A percentile compares a stretch with the other conserved stretches of the same genome.
These are phyloP conservation scores for Coleophoma cylindrospora DNA, from an alignment of 2,329 filamentous ascomycete genomes.

Conservation along the genomic window DNA sequence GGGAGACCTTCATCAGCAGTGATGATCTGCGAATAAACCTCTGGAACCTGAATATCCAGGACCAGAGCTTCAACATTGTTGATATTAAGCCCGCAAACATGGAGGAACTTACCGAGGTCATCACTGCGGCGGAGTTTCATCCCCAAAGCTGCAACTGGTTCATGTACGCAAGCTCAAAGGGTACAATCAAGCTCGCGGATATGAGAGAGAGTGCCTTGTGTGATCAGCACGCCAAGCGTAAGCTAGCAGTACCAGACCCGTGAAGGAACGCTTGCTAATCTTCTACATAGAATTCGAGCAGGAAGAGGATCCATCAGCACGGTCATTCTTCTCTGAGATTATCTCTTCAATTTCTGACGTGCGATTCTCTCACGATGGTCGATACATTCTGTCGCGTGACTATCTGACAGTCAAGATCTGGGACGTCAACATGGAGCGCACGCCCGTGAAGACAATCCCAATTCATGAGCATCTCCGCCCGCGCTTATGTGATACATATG, in stretches of 20 bases:
- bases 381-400: slow-evolving; percentile 95
- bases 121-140: slow-evolving; percentile 97
- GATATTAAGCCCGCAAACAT: slow-evolving; percentile 99
- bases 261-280: slow-evolving; percentile 6
- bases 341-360: slow-evolving; percentile 99
- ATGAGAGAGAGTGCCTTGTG: slow-evolving; percentile 97
- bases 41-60: slow-evolving; percentile 98
- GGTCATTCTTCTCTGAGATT: slow-evolving; percentile 99
- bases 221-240: slow-evolving; percentile 92
- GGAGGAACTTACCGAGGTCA: slow-evolving; percentile 98
- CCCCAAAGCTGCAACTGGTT: slow-evolving; percentile 98
- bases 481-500: slow-evolving; percentile 93
- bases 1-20: slow-evolving; percentile 98
- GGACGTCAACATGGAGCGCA: slow-evolving; percentile 99
- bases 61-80: slow-evolving; percentile 99
- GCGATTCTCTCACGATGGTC: slow-evolving; percentile 91
- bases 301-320: slow-evolving; percentile 93
- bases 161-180: slow-evolving; percentile 99
- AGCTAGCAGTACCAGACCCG: slow-evolving; percentile 5
- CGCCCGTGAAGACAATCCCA: slow-evolving; percentile 96
- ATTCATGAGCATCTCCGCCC: slow-evolving; percentile 97
- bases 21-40: slow-evolving; percentile 97
- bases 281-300: slow-evolving; percentile 83
- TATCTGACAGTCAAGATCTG: slow-evolving; percentile 99
- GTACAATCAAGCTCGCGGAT: slow-evolving; percentile 96